Percentiles rank a stretch among this genome's conserved stretches.
These are phyloP conservation scores for Oidium heveae DNA, from an alignment of 2,329 filamentous ascomycete genomes.

Conservation along the genomic window DNA sequence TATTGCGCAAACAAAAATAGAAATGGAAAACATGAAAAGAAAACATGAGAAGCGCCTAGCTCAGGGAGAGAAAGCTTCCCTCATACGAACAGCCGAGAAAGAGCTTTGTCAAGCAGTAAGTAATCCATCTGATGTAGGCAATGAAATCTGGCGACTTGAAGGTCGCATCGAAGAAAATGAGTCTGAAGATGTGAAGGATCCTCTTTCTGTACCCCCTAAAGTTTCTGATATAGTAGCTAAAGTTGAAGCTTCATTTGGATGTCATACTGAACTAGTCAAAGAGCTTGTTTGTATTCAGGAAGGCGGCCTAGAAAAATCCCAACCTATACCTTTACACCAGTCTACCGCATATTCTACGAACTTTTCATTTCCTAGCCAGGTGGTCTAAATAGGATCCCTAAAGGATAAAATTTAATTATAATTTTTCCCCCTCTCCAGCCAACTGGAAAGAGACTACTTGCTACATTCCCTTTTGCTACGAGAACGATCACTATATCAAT, in stretches of 20 bases:
- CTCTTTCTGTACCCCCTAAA: conserved; percentile 14
- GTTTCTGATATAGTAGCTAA: conserved; percentile 51
- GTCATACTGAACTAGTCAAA: conserved; percentile 36
- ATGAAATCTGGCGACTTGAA: conserved; percentile 39
- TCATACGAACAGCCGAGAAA: conserved; percentile 49
- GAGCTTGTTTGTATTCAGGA: conserved; percentile 49
- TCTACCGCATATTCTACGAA: conserved; percentile 3
- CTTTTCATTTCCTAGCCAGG: too few species aligned
- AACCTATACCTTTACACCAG: conserved; percentile 9
- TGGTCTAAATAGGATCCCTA: too few species aligned
- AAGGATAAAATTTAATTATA: too few species aligned
- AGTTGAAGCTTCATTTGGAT: conserved; percentile 46
- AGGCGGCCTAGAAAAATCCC: conserved; percentile 41
- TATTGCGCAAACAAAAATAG: conserved; percentile 45
- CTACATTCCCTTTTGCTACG: too few species aligned
- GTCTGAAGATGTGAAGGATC: conserved; percentile 9
- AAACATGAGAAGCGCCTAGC: conserved; percentile 54
- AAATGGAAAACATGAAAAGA: conserved; percentile 65
- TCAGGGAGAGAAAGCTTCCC: conserved; percentile 44
- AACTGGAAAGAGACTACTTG: too few species aligned
- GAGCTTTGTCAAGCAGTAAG: conserved; percentile 43
- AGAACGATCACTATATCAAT: too few species aligned
- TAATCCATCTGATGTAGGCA: conserved; percentile 24
- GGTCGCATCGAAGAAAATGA: conserved; percentile 28
- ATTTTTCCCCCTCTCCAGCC: too few species aligned